Conservation (phyloP, 1,284 basidiomycete species). For the Papiliotrema laurentii region DNA sequence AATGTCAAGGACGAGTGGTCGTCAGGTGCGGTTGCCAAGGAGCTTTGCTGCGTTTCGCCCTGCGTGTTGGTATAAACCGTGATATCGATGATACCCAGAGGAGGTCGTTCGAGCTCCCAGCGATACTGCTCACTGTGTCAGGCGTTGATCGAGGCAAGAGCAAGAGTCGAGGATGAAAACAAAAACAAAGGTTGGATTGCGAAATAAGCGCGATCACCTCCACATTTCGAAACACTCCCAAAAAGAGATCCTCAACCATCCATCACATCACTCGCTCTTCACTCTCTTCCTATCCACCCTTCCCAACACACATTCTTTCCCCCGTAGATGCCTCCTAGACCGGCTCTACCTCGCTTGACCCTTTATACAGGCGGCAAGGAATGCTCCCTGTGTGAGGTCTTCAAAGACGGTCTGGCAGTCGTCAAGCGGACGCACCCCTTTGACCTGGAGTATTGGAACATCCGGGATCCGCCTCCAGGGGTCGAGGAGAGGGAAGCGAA, state of each 20-base stretch:
- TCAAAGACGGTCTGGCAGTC: slow-evolving; percentile 35
- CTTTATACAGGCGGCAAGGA: slow-evolving; percentile 48
- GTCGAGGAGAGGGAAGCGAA: slow-evolving; percentile 30
- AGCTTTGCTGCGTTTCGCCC: too few species aligned
- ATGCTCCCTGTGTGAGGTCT: slow-evolving; percentile 46
- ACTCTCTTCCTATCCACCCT: neutral
- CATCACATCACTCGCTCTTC: neutral
- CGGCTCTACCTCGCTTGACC: slow-evolving; percentile 36
- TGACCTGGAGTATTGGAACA: slow-evolving; percentile 40
- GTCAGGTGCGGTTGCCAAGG: too few species aligned
- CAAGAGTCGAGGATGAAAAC: neutral
- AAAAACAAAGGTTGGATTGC: too few species aligned
- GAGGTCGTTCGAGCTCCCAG: too few species aligned
- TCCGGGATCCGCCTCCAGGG: slow-evolving; percentile 38
- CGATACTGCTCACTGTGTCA: neutral
- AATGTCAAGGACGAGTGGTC: too few species aligned
- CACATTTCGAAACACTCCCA: too few species aligned
- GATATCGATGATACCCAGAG: too few species aligned
- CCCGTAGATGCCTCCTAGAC: slow-evolving; percentile 32
- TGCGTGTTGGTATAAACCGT: too few species aligned
- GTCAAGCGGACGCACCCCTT: slow-evolving; percentile 38
- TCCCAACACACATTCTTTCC: neutral
- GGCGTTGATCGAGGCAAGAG: neutral
- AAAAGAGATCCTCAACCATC: too few species aligned
- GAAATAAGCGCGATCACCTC: neutral